Evolutionary conservation across 805 yeast genomes (phyloP).

Genomic region (Yarrowia porcina): DNA sequence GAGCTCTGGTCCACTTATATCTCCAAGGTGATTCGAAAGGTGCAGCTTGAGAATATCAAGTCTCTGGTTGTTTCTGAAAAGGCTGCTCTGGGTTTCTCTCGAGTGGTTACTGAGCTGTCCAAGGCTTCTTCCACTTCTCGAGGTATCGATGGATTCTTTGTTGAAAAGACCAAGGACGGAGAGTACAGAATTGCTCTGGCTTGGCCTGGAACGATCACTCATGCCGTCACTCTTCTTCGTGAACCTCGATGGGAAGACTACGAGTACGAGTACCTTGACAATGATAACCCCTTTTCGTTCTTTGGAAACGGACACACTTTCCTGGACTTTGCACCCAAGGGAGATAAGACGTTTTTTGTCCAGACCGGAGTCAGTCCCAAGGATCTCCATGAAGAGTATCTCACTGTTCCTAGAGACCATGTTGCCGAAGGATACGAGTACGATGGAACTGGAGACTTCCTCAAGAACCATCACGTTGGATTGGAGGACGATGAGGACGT

Average conservation of each 20-base stretch:
- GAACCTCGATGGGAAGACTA: slow-evolving; percentile 28
- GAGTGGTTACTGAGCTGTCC: slow-evolving; percentile 2
- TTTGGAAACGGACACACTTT: slow-evolving; percentile 30
- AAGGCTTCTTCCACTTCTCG: slow-evolving; percentile 11
- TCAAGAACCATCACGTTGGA: slow-evolving; percentile 17
- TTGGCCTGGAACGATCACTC: slow-evolving; percentile 29
- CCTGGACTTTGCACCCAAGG: slow-evolving; percentile 18
- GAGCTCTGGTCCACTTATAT: slow-evolving; percentile 25
- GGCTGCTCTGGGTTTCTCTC: slow-evolving; percentile 24
- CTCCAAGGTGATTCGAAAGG: slow-evolving; percentile 25
- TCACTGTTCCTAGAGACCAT: slow-evolving; percentile 8
- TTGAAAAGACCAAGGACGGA: slow-evolving; percentile 16
- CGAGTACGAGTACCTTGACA: slow-evolving; percentile 27
- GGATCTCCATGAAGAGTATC: slow-evolving; percentile 7
- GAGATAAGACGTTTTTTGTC: slow-evolving; percentile 16
- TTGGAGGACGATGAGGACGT: neutral
- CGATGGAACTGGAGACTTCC: slow-evolving; percentile 18
- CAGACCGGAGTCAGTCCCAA: neutral
- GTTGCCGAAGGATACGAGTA: slow-evolving; percentile 10
- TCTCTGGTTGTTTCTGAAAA: slow-evolving; percentile 20
- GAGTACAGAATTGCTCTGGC: slow-evolving; percentile 18
- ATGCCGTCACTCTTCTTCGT: slow-evolving; percentile 24
- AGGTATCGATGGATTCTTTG: slow-evolving; percentile 21
- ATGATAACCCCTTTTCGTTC: slow-evolving; percentile 27
- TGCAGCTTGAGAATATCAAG: slow-evolving; percentile 26